These are phyloP conservation scores for Camelina laxa DNA, from an alignment of 345 rosid species.

Conservation along the genomic window DNA sequence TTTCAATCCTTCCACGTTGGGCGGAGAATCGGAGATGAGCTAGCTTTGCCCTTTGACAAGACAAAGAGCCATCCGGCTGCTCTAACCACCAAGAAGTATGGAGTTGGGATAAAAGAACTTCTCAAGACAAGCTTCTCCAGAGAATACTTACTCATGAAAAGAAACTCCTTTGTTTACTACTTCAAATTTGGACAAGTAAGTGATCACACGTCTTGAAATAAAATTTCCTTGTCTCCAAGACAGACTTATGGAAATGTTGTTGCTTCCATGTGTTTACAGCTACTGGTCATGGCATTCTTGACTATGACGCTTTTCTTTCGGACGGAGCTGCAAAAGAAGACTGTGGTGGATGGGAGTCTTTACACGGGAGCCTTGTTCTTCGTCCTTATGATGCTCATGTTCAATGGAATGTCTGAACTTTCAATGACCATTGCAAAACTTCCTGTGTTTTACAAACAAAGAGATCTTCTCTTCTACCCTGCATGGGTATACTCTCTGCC, in stretches of 20 bases:
- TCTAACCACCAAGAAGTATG: constrained; percentile 59
- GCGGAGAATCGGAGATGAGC: constrained; percentile 52
- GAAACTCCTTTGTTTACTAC: constrained; percentile 73
- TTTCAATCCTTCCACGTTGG: constrained; percentile 70
- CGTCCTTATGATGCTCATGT: constrained; percentile 54
- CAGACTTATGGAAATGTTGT: not conserved
- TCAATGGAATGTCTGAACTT: constrained; percentile 74
- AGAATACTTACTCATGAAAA: constrained; percentile 72
- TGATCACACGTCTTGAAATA: not conserved
- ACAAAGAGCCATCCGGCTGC: constrained; percentile 78
- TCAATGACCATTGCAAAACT: constrained; percentile 81
- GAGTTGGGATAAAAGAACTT: constrained; percentile 61
- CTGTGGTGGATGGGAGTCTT: constrained; percentile 54
- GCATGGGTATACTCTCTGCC: constrained; percentile 84
- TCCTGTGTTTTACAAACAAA: constrained; percentile 86
- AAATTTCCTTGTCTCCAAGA: constrained; percentile 2
- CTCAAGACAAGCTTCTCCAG: constrained; percentile 63
- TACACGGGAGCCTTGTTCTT: constrained; percentile 74
- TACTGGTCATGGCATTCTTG: constrained; percentile 43
- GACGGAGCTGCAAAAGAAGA: constrained; percentile 57
- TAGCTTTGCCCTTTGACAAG: constrained; percentile 59
- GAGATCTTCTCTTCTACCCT: constrained; percentile 77
- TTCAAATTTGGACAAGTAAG: constrained; percentile 72
- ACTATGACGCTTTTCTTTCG: constrained; percentile 63
- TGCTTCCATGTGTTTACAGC: constrained; percentile 45